Conservation (phyloP, 1,139 yeast species). For the Petasospora rhodanensis region DNA sequence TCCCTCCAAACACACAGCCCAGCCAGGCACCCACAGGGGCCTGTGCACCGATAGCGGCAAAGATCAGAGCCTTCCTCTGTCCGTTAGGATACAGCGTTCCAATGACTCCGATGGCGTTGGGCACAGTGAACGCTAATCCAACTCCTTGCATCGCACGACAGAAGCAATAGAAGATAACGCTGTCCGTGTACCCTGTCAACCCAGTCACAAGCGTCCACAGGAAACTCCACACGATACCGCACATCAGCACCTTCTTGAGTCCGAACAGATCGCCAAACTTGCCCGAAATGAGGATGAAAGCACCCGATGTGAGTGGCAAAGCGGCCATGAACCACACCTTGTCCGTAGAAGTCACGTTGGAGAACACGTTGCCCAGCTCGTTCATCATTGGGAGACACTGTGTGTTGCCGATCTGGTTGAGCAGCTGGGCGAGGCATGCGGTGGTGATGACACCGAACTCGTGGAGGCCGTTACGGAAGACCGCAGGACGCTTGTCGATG, state of each 20-base stretch:
- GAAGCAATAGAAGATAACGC: slow-evolving; percentile 4
- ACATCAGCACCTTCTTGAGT: slow-evolving; percentile 36
- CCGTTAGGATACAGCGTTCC: slow-evolving; percentile 46
- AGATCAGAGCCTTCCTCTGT: slow-evolving; percentile 43
- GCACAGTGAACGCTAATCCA: slow-evolving; percentile 37
- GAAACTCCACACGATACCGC: slow-evolving; percentile 41
- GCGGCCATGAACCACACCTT: slow-evolving; percentile 56
- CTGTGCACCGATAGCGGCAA: slow-evolving; percentile 49
- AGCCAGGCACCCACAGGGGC: slow-evolving; percentile 53
- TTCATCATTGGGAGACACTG: slow-evolving; percentile 33
- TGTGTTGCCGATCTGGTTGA: slow-evolving; percentile 31
- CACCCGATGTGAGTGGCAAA: slow-evolving; percentile 51
- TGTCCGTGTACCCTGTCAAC: slow-evolving; percentile 1
- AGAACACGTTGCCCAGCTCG: slow-evolving; percentile 25
- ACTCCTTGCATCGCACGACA: slow-evolving; percentile 6
- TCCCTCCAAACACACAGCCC: slow-evolving; percentile 46
- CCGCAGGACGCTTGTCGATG: slow-evolving; percentile 6
- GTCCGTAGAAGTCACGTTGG: slow-evolving; percentile 22
- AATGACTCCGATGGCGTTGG: slow-evolving; percentile 48
- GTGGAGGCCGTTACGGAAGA: slow-evolving; percentile 7
- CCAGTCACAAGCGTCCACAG: slow-evolving; percentile 35
- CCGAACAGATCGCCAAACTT: slow-evolving; percentile 53
- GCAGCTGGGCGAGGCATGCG: slow-evolving; percentile 36
- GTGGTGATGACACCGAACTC: slow-evolving; percentile 22
- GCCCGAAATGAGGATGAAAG: slow-evolving; percentile 48